Base-by-base conservation (phyloP, 2,329 filamentous ascomycete species). In the Talaromyces sp. region DNA sequence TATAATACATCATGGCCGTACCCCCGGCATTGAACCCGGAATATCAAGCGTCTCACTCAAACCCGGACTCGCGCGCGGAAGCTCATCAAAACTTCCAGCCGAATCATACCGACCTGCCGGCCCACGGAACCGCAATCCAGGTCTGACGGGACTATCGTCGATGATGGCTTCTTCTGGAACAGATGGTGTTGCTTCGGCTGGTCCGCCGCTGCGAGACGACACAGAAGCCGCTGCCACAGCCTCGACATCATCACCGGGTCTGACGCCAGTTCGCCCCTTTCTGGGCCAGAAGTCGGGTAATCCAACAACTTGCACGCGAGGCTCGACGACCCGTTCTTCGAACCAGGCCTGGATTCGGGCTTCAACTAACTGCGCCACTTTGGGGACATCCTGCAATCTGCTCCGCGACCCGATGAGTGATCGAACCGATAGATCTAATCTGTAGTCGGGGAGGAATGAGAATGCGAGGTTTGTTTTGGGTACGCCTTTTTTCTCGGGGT, bases 401-500 rank as follows among this genome's bases (percentile, higher is more conserved):
- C 84, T 85, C 57, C 87, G 84, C 6, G 85, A 87, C 63, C 87
- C 87, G 54, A 89, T 86, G 31, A 89, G 81, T 2, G 86, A 88
- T 63, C 85, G 83, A 3, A 89, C 85, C n/a, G 85, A 87, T 54
- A 89, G 81, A 71, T 89, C 87, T 39, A 89, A 83, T 24, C 86
- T 82, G 74, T 89, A 89, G 75, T 89, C 86, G 66, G 81, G 81
- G 4, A 83, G 76, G 69, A 99, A 99, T 64, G 92, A 96, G 78
- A 99, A 98, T 0, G 92, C 92, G 76, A 99, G 90, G 74, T 93
- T 96, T 3, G 95, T 97, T 3, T 82, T 82, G 1, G 90, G 90
- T 3, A 87, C 90, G 27, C 87, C 80, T 66, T 75, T 77, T 68
- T 70, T 74, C 72, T 35, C 71, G 70, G 2, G 71, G 89, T 71